Evolutionary conservation across 2,329 filamentous ascomycete genomes (phyloP).

Genomic region (Trichoderma sp.): DNA sequence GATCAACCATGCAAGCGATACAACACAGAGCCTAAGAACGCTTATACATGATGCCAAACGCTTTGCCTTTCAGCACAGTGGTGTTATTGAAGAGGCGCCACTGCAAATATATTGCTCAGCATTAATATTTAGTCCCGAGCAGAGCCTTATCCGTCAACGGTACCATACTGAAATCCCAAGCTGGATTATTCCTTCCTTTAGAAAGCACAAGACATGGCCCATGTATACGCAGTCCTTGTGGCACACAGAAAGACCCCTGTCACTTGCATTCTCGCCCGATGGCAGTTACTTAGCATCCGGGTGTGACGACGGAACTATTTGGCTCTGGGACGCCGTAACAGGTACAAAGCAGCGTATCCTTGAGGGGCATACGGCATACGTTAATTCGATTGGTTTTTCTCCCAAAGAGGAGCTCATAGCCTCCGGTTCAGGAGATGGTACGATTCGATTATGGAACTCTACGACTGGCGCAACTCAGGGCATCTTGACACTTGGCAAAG

Average conservation of each 20-base stretch:
- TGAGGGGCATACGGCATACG: fast-evolving
- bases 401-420: background rate
- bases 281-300: background rate
- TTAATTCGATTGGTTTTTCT: background rate
- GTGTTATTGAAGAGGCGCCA: background rate
- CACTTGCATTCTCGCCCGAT: background rate
- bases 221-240: background rate
- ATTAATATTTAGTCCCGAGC: background rate
- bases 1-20: background rate
- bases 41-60: background rate
- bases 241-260: fast-evolving
- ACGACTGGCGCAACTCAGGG: background rate
- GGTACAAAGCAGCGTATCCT: background rate
- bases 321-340: background rate
- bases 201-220: background rate
- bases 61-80: background rate
- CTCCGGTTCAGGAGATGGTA: background rate
- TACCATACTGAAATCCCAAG: background rate
- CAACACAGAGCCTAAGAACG: background rate
- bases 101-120: background rate
- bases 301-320: background rate
- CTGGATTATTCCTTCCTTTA: background rate
- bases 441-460: background rate
- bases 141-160: background rate
- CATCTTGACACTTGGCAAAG: background rate